Percentiles rank a stretch among this genome's conserved stretches.
phyloP scores from a whole-genome alignment of 78 protist genomes.

The Dictyostelium purpureum region DNA sequence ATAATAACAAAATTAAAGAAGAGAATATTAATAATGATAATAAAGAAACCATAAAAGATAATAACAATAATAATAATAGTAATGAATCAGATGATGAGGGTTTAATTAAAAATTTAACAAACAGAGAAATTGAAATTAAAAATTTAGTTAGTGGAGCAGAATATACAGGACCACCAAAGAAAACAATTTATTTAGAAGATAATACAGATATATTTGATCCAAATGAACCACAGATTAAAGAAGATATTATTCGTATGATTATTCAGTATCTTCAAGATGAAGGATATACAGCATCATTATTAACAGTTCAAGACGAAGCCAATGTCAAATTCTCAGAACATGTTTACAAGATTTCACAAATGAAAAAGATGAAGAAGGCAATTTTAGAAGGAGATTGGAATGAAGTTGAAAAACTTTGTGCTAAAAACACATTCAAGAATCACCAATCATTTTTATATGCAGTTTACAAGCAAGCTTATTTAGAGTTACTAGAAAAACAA shows the following conservation, averaged over 20 bases:
- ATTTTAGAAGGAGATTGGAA: slow-evolving; percentile 90
- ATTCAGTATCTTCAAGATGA: slow-evolving; percentile 86
- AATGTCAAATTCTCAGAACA: slow-evolving; percentile 63
- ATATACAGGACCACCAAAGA: slow-evolving; percentile 64
- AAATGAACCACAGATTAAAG: slow-evolving; percentile 47
- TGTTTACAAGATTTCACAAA: not conserved
- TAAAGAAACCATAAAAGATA: not conserved
- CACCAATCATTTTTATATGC: slow-evolving; percentile 81
- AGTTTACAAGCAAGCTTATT: slow-evolving; percentile 88
- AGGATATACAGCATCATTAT: slow-evolving; percentile 79
- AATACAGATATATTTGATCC: slow-evolving; percentile 48
- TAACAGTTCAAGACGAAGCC: slow-evolving; percentile 89
- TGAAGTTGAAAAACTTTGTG: slow-evolving; percentile 86
- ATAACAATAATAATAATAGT: not conserved
- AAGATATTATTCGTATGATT: slow-evolving; percentile 86
- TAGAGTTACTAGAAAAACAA: slow-evolving; percentile 86
- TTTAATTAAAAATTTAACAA: not conserved
- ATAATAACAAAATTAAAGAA: too few species aligned
- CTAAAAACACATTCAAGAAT: slow-evolving; percentile 10
- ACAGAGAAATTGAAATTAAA: slow-evolving; percentile 44
- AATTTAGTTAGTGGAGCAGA: slow-evolving; percentile 32
- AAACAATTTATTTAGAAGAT: slow-evolving; percentile 57
- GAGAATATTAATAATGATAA: too few species aligned
- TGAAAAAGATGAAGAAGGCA: slow-evolving; percentile 74
- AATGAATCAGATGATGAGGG: not conserved